Base-by-base conservation (phyloP, 2,329 filamentous ascomycete genomes). In the Hirsutella minnesotensis region DNA sequence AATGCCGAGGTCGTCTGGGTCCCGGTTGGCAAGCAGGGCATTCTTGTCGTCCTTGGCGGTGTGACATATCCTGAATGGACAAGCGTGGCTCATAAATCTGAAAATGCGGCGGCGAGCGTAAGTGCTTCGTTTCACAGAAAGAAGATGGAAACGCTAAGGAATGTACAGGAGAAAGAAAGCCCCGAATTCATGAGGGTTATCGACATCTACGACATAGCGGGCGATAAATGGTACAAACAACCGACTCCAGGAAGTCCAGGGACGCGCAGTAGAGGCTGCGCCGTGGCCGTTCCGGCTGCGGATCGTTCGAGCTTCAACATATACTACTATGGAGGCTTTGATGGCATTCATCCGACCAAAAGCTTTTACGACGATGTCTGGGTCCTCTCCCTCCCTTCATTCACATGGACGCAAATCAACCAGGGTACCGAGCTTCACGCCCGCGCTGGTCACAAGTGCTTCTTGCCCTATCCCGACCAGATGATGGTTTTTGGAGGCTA, bases 271-370 rank as follows among this genome's bases (percentile, higher is more conserved):
- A 58, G 83, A 70, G 70, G 82, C 56, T 92, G 86, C 54, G 81
- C 84, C 3, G 81, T 87, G 0, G 77, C 86, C 2, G 83, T 77
- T n/a, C 68, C 77, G 0, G 80, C 85, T 13, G 68, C 77, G 37
- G 84, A 88, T 55, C 70, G 69, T 29, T 84, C 82, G 10, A 87
- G 81, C 45, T 85, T 82, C 60, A 88, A 89, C 56, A 80, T 94
- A 40, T 89, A 90, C 66, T 86, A 86, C 64, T 92, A 87, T 52
- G 86, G 84, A 15, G 86, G 86, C 0, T 89, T 83, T 54, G 63
- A 77, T 44, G 77, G 75, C 0, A 49, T 79, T 5, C 45, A 70
- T 44, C 22, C 46, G 0, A 41, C 37, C 0, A 46, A 61, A 0
- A 46, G 58, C 15, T 75, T 68, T 49, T 69, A 59, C 42, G 78